Conservation (phyloP, 2,329 filamentous ascomycete species). For the Albophoma yamanashiensis region DNA sequence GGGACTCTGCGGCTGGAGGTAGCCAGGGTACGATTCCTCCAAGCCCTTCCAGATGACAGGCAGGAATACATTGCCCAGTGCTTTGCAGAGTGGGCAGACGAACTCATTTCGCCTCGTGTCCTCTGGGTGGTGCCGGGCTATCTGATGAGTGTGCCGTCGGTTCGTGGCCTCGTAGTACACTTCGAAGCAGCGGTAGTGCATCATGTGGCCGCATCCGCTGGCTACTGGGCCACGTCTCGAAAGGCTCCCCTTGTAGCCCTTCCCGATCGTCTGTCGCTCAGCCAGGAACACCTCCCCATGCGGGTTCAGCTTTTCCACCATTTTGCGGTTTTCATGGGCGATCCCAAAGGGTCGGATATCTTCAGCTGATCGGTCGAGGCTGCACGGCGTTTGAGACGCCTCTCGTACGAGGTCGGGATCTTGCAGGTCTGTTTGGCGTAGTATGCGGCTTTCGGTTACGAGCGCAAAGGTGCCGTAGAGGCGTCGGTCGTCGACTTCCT, state of each 20-base stretch:
- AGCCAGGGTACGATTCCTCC: conserved; percentile 70
- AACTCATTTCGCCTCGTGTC: conserved; percentile 73
- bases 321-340: conserved; percentile 72
- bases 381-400: conserved; percentile 65
- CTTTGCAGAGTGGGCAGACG: conserved; percentile 93
- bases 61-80: conserved; percentile 86
- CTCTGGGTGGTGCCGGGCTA: conserved; percentile 89
- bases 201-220: conserved; percentile 91
- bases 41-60: conserved; percentile 93
- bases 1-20: conserved; percentile 45
- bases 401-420: conserved; percentile 80
- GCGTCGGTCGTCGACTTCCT: conserved; percentile 81
- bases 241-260: conserved; percentile 67
- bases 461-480: conserved; percentile 92
- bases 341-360: conserved; percentile 81
- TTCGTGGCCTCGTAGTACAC: conserved; percentile 77
- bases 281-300: conserved; percentile 59
- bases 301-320: conserved; percentile 64
- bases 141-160: conserved; percentile 80
- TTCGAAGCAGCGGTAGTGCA: conserved; percentile 96
- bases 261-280: conserved; percentile 76
- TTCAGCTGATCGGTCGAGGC: conserved; percentile 77
- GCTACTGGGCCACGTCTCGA: conserved; percentile 69
- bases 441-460: conserved; percentile 73
- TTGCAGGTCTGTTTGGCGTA: conserved; percentile 75